Conservation (phyloP, 2,329 filamentous ascomycete genomes). For the Ophiostoma ips region DNA sequence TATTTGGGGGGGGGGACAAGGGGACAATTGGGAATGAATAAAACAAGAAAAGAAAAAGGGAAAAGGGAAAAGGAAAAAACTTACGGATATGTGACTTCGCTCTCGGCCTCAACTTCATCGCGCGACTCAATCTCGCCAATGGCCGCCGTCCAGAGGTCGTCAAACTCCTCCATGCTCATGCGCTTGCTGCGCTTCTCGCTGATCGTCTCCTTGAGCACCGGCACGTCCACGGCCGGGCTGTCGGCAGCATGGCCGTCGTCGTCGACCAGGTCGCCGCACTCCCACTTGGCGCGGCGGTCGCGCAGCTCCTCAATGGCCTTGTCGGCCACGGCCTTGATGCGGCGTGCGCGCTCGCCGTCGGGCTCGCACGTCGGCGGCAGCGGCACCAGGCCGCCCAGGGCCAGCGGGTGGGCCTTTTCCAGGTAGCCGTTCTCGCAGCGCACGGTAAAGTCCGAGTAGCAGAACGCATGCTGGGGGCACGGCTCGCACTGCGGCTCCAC, state of each 20-base stretch:
- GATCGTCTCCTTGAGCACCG: slow-evolving; percentile 65
- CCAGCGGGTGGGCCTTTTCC: slow-evolving; percentile 68
- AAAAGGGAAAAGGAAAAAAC: slow-evolving; percentile 20
- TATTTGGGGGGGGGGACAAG: background rate
- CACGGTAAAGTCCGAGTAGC: slow-evolving; percentile 63
- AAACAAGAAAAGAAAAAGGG: background rate
- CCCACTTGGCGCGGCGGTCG: slow-evolving; percentile 72
- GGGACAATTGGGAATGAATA: no score
- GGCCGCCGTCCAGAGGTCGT: slow-evolving; percentile 68
- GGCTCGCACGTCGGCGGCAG: slow-evolving; percentile 86
- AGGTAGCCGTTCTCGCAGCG: slow-evolving; percentile 81
- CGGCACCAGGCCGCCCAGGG: slow-evolving; percentile 66
- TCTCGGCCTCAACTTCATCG: slow-evolving; percentile 43
- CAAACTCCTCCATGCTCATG: slow-evolving; percentile 79
- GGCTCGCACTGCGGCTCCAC: slow-evolving; percentile 74
- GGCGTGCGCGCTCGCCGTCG: slow-evolving; percentile 80
- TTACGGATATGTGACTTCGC: slow-evolving; percentile 34
- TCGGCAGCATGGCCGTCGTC: slow-evolving; percentile 45
- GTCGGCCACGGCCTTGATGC: slow-evolving; percentile 76
- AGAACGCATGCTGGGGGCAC: slow-evolving; percentile 82
- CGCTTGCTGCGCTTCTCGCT: slow-evolving; percentile 64
- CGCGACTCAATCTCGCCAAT: slow-evolving; percentile 55
- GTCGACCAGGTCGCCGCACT: slow-evolving; percentile 63
- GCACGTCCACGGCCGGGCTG: slow-evolving; percentile 48
- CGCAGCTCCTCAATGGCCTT: slow-evolving; percentile 77